Percentiles rank a stretch among this genome's conserved stretches.
Evolutionary conservation across 148 eudicot genomes (phyloP).

Genomic region (Beta vulgaris): DNA sequence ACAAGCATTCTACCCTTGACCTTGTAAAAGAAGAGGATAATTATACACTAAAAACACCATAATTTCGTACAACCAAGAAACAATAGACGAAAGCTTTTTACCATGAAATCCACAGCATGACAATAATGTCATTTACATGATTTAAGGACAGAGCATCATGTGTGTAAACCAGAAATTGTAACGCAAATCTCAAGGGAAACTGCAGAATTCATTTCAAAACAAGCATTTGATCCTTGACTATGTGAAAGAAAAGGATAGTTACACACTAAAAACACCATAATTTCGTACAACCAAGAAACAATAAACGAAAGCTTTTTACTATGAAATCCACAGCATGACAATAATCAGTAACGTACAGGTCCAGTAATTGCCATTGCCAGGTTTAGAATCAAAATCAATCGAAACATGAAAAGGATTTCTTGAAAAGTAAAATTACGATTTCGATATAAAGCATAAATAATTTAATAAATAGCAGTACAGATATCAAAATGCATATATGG

Average conservation of each 20-base stretch:
- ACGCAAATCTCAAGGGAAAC: neutral
- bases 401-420: constrained; percentile 5
- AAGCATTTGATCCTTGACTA: neutral
- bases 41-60: neutral
- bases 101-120: neutral
- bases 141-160: neutral
- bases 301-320: neutral
- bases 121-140: neutral
- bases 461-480: neutral
- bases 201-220: neutral
- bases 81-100: neutral
- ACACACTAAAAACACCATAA: neutral
- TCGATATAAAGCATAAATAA: neutral
- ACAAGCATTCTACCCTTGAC: neutral
- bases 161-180: neutral
- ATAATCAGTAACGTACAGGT: neutral
- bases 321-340: constrained; percentile 6
- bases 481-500: neutral
- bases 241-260: neutral
- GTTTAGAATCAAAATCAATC: neutral
- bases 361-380: neutral
- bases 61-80: neutral
- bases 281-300: neutral
- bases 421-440: neutral
- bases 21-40: neutral